A percentile compares a stretch with the other conserved stretches of the same genome.
Conservation (phyloP, 1,139 yeast species). For the Magnusiomyces clavatus region DNA sequence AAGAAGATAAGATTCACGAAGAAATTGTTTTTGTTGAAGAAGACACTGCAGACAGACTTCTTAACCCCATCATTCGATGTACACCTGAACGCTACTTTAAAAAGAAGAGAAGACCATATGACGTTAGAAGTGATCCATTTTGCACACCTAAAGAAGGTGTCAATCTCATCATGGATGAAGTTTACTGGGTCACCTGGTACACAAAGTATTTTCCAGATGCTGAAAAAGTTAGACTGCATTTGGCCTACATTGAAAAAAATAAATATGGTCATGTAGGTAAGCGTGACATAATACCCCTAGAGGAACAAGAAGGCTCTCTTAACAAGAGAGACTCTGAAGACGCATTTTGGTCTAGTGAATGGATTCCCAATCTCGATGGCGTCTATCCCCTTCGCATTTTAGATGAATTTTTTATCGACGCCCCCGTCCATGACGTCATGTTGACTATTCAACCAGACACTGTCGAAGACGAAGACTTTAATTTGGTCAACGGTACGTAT, state of each 20-base stretch:
- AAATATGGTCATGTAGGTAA: constrained; percentile 38
- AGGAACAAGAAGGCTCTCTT: constrained; percentile 1
- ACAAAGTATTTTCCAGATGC: constrained; percentile 48
- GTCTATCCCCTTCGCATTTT: constrained; percentile 51
- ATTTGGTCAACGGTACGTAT: constrained; percentile 43
- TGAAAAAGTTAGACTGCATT: constrained; percentile 56
- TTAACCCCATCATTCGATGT: constrained; percentile 77
- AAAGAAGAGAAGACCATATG: constrained; percentile 53
- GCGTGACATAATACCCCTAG: constrained; percentile 26
- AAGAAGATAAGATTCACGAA: constrained; percentile 19
- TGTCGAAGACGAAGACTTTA: constrained; percentile 52
- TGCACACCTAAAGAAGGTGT: constrained; percentile 68
- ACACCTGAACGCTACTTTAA: constrained; percentile 66
- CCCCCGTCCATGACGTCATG: constrained; percentile 41
- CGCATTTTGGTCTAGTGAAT: constrained; percentile 61
- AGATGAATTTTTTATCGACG: constrained; percentile 50
- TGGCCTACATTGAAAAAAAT: constrained; percentile 55
- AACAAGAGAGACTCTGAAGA: constrained; percentile 28
- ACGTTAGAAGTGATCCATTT: constrained; percentile 56
- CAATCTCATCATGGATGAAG: constrained; percentile 47
- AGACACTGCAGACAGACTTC: constrained; percentile 42
- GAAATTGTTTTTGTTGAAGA: constrained; percentile 54
- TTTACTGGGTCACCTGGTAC: constrained; percentile 78
- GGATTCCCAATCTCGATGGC: constrained; percentile 63
- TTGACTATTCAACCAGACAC: constrained; percentile 67